phyloP scores from a whole-genome alignment of 2,329 filamentous ascomycete species.

The Ophiosphaerella narmari region DNA sequence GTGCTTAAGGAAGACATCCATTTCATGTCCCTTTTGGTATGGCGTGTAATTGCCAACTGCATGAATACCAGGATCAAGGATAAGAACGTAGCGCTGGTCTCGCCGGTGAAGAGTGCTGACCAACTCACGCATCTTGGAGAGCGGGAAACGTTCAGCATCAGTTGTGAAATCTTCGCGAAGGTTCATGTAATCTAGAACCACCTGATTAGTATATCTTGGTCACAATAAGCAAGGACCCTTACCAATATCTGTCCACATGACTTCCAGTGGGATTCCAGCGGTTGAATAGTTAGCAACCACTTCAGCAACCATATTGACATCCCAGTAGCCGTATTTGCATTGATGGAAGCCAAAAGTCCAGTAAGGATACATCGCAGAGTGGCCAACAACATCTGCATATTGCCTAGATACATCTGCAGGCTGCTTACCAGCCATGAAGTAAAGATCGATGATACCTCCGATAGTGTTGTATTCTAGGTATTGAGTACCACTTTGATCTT shows the following conservation, averaged over 20 bases:
- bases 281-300: constrained; percentile 70
- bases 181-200: constrained; percentile 73
- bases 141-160: constrained; percentile 66
- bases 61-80: constrained; percentile 68
- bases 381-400: constrained; percentile 56
- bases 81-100: constrained; percentile 73
- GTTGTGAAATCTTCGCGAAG: constrained; percentile 64
- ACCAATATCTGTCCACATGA: constrained; percentile 41
- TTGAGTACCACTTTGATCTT: constrained; percentile 62
- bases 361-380: constrained; percentile 57
- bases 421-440: constrained; percentile 56
- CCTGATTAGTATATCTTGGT: constrained; percentile 29
- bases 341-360: constrained; percentile 60
- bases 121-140: constrained; percentile 66
- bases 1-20: constrained; percentile 59
- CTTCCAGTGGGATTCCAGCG: constrained; percentile 70
- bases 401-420: constrained; percentile 55
- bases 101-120: constrained; percentile 68
- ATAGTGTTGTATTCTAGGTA: constrained; percentile 81
- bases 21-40: constrained; percentile 65
- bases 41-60: constrained; percentile 59
- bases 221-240: too few species aligned
- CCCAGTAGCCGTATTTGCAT: constrained; percentile 58
- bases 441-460: constrained; percentile 73
- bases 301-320: constrained; percentile 68